Evolutionary conservation across 2,329 filamentous ascomycete species (phyloP).

Genomic region (Colletotrichum spinosum): DNA sequence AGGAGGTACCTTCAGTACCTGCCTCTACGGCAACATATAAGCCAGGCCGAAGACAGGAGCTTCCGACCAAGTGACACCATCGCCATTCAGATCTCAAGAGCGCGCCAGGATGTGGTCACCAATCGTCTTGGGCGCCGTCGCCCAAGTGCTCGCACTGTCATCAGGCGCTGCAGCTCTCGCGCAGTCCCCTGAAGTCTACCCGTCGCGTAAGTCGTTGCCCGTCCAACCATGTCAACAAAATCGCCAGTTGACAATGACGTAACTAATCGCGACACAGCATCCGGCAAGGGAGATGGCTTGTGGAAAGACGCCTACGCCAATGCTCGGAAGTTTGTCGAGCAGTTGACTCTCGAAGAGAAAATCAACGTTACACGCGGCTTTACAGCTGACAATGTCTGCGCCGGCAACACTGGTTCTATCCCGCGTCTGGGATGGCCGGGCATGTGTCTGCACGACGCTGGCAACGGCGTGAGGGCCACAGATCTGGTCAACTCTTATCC

Average conservation of each 20-base stretch:
- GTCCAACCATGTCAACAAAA: conserved; percentile 17
- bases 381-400: conserved; percentile 55
- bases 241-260: neutral
- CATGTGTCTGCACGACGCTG: conserved; percentile 62
- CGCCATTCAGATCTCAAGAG: neutral
- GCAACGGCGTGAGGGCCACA: conserved; percentile 60
- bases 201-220: conserved; percentile 24
- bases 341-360: conserved; percentile 76
- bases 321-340: conserved; percentile 66
- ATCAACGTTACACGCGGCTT: conserved; percentile 56
- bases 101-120: conserved; percentile 9
- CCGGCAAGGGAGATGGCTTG: conserved; percentile 6
- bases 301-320: conserved; percentile 71
- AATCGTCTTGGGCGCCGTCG: neutral
- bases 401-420: conserved; percentile 59
- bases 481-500: conserved; percentile 62
- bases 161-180: conserved; percentile 7
- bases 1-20: conserved; percentile 1
- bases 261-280: neutral
- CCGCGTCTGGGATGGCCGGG: conserved; percentile 59
- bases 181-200: conserved; percentile 12
- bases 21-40: neutral
- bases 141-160: conserved; percentile 9
- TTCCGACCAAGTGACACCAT: neutral
- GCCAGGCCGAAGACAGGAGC: neutral